Base-by-base conservation (phyloP, 805 yeast genomes). In the Kuraishia piskuri region DNA sequence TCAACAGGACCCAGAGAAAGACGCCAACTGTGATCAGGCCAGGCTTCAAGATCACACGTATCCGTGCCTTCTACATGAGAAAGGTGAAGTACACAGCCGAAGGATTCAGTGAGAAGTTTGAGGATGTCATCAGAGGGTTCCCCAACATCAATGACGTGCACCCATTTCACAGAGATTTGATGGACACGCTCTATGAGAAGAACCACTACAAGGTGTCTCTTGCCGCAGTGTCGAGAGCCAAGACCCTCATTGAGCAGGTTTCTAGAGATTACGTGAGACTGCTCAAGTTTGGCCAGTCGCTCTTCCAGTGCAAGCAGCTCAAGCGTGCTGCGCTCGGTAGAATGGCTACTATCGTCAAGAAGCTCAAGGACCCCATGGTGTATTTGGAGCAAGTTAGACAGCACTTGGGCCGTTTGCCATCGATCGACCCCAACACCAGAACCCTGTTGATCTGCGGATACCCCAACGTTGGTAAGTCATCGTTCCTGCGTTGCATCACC, bases 311-410 rank as follows among this genome's bases (percentile, higher is more conserved):
- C 81, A 94, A 94, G 74, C 99, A 94, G 76, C 83, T 94, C 69
- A 94, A 94, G 73, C 82, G 97, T 67, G 99, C 99, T 61, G 99
- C 98, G 31, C 76, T 94, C 63, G 99, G 99, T 79, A 88, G 99
- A 74, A 94, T 94, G 99, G 99, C 99, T 53, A 94, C 99, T 37
- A 90, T 94, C 64, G 85, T 85, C 65, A 94, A 94, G 79, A 90
- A 95, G 62, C 80, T 94, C 67, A 94, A 92, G 74, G 99, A 94
- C 69, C 92, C 99, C 21, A 77, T 94, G 56, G 80, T 82, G 50
- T 94, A 94, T 74, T 77, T 94, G 68, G 99, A 94, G 75, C 98
- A 94, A 75, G 99, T 94, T 55, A 86, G 99, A 76, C 99, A 94
- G 77, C 99, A 94, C 76, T 80, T 94, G 75, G 97, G 98, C 64